A percentile compares a stretch with the other conserved stretches of the same genome.
These are phyloP conservation scores for Scedosporium boydii DNA, from an alignment of 2,329 filamentous ascomycete species.

Conservation along the genomic window DNA sequence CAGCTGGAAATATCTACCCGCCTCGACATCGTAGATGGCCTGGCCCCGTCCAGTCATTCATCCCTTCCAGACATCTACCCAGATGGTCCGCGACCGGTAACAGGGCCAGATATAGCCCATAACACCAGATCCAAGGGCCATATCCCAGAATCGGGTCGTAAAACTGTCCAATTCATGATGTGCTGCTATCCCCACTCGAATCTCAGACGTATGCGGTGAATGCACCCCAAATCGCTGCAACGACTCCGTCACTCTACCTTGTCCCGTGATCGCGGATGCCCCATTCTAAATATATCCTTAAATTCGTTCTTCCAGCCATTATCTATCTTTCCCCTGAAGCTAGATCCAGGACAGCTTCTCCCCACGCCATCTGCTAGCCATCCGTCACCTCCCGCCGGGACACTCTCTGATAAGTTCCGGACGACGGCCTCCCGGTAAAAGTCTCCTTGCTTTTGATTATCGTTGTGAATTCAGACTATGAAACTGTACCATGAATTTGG, in stretches of 20 bases:
- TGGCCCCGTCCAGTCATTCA: no score
- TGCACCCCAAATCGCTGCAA: no score
- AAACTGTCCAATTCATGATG: neutral
- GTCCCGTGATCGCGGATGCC: neutral
- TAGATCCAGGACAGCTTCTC: neutral
- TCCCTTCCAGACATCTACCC: neutral
- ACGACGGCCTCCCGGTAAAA: neutral
- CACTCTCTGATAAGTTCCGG: neutral
- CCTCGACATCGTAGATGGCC: no score
- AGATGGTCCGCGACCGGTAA: neutral
- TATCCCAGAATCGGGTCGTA: neutral
- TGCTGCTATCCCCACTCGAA: neutral
- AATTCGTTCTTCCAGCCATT: neutral
- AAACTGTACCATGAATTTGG: no score
- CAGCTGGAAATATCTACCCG: no score
- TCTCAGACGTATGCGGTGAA: no score
- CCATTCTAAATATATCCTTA: neutral
- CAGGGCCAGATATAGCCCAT: neutral
- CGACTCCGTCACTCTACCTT: no score
- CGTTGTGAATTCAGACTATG: no score
- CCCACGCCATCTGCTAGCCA: neutral
- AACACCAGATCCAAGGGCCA: neutral
- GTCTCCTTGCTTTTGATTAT: no score
- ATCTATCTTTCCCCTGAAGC: neutral
- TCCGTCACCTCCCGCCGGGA: neutral